Conservation (phyloP, 805 yeast species). For the Starmerella stellata region DNA sequence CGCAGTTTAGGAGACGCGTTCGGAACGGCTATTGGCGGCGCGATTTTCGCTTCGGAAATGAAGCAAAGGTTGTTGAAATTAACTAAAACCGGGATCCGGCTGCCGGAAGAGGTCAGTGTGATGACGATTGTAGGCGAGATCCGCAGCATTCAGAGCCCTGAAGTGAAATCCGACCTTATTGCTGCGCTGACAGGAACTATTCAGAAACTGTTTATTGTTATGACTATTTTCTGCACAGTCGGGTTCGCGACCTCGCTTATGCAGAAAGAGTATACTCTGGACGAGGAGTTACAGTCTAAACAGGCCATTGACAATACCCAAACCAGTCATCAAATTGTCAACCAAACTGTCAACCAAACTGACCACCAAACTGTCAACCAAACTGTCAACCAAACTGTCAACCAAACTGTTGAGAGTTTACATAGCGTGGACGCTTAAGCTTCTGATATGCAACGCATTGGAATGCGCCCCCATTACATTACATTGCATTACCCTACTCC, state of each 20-base stretch:
- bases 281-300: slow-evolving; percentile 13
- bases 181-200: slow-evolving; percentile 13
- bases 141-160: slow-evolving; percentile 8
- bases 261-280: slow-evolving; percentile 18
- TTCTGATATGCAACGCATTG: no score
- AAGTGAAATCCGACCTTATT: slow-evolving; percentile 3
- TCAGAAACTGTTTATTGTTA: slow-evolving; percentile 12
- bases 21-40: slow-evolving; percentile 23
- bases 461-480: no score
- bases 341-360: no score
- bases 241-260: slow-evolving; percentile 13
- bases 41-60: slow-evolving; percentile 18
- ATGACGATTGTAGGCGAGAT: slow-evolving; percentile 13
- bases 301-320: slow-evolving; percentile 16
- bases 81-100: slow-evolving; percentile 3
- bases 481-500: no score
- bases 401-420: no score
- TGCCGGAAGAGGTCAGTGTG: slow-evolving; percentile 14
- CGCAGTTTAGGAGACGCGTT: slow-evolving; percentile 20
- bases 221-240: slow-evolving; percentile 14
- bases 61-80: slow-evolving; percentile 5
- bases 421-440: no score
- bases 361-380: no score
- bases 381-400: no score
- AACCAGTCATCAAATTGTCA: no score